Percentiles rank a stretch among this genome's conserved stretches.
phyloP scores from a whole-genome alignment of 2,329 filamentous ascomycete genomes.

The Aureobasidium sp. region DNA sequence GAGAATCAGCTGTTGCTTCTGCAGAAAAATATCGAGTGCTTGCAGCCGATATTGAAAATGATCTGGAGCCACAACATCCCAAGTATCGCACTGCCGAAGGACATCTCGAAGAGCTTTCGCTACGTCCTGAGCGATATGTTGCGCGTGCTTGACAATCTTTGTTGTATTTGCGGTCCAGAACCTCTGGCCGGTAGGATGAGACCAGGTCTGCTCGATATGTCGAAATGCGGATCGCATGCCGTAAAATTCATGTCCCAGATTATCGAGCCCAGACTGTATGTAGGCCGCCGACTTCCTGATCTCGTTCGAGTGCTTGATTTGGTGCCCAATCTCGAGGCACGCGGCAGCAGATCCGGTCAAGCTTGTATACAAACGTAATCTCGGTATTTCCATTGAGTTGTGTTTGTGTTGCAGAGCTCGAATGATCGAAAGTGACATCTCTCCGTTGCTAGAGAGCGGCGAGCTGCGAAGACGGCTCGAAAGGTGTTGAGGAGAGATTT shows the following conservation, averaged over 20 bases:
- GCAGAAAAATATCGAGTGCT: not conserved
- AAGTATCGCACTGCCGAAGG: not conserved
- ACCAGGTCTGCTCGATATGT: not conserved
- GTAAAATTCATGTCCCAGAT: not conserved
- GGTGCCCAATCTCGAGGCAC: not conserved
- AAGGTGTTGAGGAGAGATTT: too few species aligned
- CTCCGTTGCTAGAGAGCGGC: too few species aligned
- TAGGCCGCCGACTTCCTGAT: not conserved
- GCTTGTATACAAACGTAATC: not conserved
- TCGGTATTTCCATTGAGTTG: not conserved
- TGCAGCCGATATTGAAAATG: not conserved
- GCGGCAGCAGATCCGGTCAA: not conserved
- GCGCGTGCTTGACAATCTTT: not conserved
- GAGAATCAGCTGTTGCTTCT: not conserved
- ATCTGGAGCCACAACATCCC: not conserved
- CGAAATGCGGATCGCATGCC: not conserved
- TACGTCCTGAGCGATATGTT: not conserved
- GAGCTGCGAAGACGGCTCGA: not conserved
- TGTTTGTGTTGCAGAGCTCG: not conserved
- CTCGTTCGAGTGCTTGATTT: not conserved
- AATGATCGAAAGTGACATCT: not conserved
- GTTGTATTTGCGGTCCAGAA: not conserved
- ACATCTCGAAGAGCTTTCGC: not conserved
- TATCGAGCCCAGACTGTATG: not conserved
- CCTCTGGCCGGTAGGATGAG: not conserved